Evolutionary conservation across 805 yeast genomes (phyloP), one percentile per base, ranked within the genome.

Genomic region (Saccharomyces eubayanus): DNA sequence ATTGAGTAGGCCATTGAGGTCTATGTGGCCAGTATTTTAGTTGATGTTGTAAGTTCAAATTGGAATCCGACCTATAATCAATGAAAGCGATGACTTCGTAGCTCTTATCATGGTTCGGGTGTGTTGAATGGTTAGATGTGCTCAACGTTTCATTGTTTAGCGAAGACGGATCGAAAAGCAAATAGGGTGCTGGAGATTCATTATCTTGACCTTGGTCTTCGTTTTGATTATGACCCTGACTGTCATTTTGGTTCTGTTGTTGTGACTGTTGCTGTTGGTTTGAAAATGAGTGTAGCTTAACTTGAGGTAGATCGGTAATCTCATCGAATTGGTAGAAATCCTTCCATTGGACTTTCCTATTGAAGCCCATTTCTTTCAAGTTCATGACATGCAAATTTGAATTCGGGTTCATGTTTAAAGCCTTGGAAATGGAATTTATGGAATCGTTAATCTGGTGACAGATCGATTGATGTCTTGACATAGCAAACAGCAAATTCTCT

Each of bases 401-500:
- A 16, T 36, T 16, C 9, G 43, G 43, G 16, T 43, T 51, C 6
- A 55, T 55, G 27, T 55, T 53, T 8, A 61, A 52, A 14, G 59
- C 52, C 43, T 57, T 59, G 2, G 64, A 59, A 28, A 66, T 60
- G 6, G 55, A 53, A 11, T 56, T 55, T 10, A 67, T 53, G 12
- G 65, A 57, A 43, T 62, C 65, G 16, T 54, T 60, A 2, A 67
- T 52, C 51, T 67, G 71, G n/a, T 55, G 31, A 21, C 73, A 57
- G 6, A 72, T 55, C 24, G 59, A 60, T 51, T 70, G 74, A 57
- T 74, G 72, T 45, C 72, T 71, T 5, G 70, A 56, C 6, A 85
- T 62, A 0, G 80, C 72, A 61, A 75, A 83, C 8, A 84, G 62
- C 55, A 85, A 68, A 65, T 82, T 77, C 53, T 82, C 67, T 1